These are phyloP conservation scores for Phytopythium aichiense DNA, from an alignment of 352 stramenopile genomes.

Conservation along the genomic window DNA sequence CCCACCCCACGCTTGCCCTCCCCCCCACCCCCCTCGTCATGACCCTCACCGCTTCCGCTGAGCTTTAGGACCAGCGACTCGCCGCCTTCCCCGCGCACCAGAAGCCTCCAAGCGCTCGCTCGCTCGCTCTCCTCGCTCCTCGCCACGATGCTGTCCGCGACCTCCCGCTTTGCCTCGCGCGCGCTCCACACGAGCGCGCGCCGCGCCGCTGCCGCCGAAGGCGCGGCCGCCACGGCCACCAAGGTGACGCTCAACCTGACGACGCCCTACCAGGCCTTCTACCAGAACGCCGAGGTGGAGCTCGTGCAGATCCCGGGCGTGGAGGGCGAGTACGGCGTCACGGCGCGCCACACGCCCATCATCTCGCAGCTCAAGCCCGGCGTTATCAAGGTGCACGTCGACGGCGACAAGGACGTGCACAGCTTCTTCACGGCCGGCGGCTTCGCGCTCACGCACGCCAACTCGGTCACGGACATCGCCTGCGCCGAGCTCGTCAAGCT, in stretches of 20 bases:
- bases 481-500: conserved; percentile 96
- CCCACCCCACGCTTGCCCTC: not conserved
- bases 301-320: conserved; percentile 93
- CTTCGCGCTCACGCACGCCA: conserved; percentile 95
- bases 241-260: conserved; percentile 86
- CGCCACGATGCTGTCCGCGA: conserved; percentile 44
- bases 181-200: conserved; percentile 61
- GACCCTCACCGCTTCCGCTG: not conserved
- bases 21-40: not conserved
- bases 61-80: not conserved
- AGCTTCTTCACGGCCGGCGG: conserved; percentile 98
- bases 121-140: too few species aligned
- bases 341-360: conserved; percentile 94
- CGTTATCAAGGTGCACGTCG: conserved; percentile 87
- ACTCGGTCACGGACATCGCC: conserved; percentile 96
- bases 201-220: conserved; percentile 44
- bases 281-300: conserved; percentile 80
- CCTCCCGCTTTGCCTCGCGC: conserved; percentile 45
- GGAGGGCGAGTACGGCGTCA: conserved; percentile 97
- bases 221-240: conserved; percentile 45
- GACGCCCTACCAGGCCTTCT: conserved; percentile 81
- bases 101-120: not conserved
- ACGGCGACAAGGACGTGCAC: conserved; percentile 86
- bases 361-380: conserved; percentile 97
- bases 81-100: not conserved